These are phyloP conservation scores for Coemansia sp. DNA, from an alignment of 371 early-diverging fungal genomes.

Conservation along the genomic window DNA sequence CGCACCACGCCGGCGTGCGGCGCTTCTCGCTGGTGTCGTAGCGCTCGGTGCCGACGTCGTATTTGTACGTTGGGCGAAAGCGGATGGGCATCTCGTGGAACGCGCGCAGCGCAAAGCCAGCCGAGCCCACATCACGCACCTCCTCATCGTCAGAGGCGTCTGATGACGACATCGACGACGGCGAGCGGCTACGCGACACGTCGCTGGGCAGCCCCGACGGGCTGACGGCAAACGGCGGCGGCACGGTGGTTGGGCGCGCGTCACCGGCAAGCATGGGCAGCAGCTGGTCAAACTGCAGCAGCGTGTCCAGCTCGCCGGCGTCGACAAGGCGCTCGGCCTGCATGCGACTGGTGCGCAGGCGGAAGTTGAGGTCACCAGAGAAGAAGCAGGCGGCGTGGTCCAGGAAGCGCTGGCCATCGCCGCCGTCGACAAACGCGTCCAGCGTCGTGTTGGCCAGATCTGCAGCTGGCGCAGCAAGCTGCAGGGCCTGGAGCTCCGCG, in stretches of 20 bases:
- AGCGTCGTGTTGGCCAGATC: constrained; percentile 47
- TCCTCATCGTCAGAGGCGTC: constrained; percentile 32
- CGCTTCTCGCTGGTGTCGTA: constrained; percentile 79
- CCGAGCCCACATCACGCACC: constrained; percentile 8
- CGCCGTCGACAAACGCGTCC: constrained; percentile 51
- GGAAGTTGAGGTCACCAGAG: constrained; percentile 83
- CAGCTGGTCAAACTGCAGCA: constrained; percentile 43
- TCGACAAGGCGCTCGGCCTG: constrained; percentile 37
- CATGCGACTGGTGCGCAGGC: constrained; percentile 63
- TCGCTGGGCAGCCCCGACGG: neutral
- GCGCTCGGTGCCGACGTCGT: constrained; percentile 59
- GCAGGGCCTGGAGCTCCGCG: neutral
- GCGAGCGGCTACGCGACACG: neutral
- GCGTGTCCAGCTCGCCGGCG: constrained; percentile 31
- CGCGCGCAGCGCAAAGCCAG: constrained; percentile 54
- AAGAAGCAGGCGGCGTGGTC: constrained; percentile 52
- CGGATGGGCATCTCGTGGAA: constrained; percentile 75
- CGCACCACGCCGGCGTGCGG: constrained; percentile 88
- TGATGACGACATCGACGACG: constrained; percentile 8
- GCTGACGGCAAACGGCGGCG: constrained; percentile 11
- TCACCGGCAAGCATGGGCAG: constrained; percentile 33
- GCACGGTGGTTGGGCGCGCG: constrained; percentile 1
- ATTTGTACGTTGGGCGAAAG: constrained; percentile 91
- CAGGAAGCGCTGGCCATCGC: constrained; percentile 43
- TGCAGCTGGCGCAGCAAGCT: neutral